Percentiles rank a stretch among this genome's conserved stretches.
These are phyloP conservation scores for Oryza australiensis DNA, from an alignment of 176 grass and related monocot species.

Conservation along the genomic window DNA sequence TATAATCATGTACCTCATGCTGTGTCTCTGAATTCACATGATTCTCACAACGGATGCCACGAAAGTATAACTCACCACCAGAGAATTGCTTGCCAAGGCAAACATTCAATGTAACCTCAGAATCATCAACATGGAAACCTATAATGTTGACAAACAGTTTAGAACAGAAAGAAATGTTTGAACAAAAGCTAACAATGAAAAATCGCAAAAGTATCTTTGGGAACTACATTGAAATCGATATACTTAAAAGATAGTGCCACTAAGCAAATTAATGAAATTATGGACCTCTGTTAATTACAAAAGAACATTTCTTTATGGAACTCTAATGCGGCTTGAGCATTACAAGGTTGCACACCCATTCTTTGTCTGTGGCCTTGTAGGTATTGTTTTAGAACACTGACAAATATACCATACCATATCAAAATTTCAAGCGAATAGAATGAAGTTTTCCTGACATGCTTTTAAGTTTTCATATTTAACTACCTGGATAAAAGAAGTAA, in stretches of 20 bases:
- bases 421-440: not conserved
- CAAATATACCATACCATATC: too few relatives aligned
- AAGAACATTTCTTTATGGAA: not conserved
- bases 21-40: slow-evolving; percentile 93
- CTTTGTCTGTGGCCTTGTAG: not conserved
- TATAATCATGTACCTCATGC: slow-evolving; percentile 67
- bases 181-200: not conserved
- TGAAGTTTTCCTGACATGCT: not conserved
- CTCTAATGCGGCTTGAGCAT: not conserved
- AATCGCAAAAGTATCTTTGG: not conserved
- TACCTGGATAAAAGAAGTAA: not conserved
- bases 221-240: not conserved
- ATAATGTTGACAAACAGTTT: slow-evolving; percentile 4
- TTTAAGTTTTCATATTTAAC: not conserved
- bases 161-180: slow-evolving; percentile 2
- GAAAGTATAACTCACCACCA: slow-evolving; percentile 95
- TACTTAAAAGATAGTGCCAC: not conserved
- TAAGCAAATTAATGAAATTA: not conserved
- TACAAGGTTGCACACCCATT: not conserved
- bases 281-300: not conserved
- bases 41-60: slow-evolving; percentile 90
- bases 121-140: slow-evolving; percentile 99
- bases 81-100: slow-evolving; percentile 94
- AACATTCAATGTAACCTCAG: slow-evolving; percentile 96
- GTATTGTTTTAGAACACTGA: too few relatives aligned